Evolutionary conservation across 805 yeast genomes (phyloP).

Genomic region (Pichia ethanolica): DNA sequence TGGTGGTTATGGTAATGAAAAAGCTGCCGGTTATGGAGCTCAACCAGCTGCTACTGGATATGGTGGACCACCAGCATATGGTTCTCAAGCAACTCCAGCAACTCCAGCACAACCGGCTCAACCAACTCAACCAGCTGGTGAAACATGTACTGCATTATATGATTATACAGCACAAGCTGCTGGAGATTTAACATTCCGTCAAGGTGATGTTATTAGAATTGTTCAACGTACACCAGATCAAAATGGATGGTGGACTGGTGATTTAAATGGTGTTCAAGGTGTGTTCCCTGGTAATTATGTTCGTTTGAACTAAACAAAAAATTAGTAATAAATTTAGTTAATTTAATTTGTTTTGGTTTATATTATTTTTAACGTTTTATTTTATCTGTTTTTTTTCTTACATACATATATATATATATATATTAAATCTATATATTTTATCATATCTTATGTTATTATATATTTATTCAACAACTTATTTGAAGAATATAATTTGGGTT

Average conservation of each 20-base stretch:
- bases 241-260: conserved; percentile 98
- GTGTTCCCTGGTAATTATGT: conserved; percentile 97
- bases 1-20: neutral
- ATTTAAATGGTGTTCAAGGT: conserved; percentile 76
- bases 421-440: too few relatives aligned
- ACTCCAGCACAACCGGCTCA: conserved; percentile 13
- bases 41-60: neutral
- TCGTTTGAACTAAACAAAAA: conserved; percentile 42
- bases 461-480: too few relatives aligned
- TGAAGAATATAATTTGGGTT: too few relatives aligned
- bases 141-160: conserved; percentile 81
- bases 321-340: too few relatives aligned
- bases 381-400: too few relatives aligned
- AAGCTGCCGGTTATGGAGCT: too few relatives aligned
- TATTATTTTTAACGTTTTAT: too few relatives aligned
- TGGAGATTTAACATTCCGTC: conserved; percentile 82
- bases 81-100: neutral
- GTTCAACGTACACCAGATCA: conserved; percentile 75
- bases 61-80: neutral
- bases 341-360: too few relatives aligned
- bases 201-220: conserved; percentile 81
- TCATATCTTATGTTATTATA: too few relatives aligned
- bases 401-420: too few relatives aligned
- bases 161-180: conserved; percentile 90
- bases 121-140: conserved; percentile 31